Percentiles rank a stretch among this genome's conserved stretches.
phyloP scores from a whole-genome alignment of 345 rosid species.

The Gossypium rotundifolium region DNA sequence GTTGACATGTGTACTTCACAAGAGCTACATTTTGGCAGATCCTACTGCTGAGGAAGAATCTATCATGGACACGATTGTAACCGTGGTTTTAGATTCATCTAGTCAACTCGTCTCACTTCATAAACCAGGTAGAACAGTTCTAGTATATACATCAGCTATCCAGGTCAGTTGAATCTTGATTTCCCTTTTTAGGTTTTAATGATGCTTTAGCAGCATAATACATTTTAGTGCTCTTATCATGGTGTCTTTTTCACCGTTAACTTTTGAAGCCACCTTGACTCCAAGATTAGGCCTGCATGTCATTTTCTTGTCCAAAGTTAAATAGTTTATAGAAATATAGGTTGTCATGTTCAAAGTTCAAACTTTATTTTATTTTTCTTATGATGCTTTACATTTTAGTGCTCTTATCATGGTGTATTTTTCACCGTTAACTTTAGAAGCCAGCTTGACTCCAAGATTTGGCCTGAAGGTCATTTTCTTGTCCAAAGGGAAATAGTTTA shows the following conservation, averaged over 20 bases:
- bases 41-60: conserved; percentile 90
- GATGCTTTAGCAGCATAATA: background rate
- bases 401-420: background rate
- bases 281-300: background rate
- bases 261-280: background rate
- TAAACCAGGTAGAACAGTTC: conserved; percentile 80
- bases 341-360: background rate
- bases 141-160: conserved; percentile 51
- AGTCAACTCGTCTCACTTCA: conserved; percentile 65
- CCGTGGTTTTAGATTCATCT: conserved; percentile 63
- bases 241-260: background rate
- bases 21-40: conserved; percentile 73
- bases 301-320: background rate
- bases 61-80: conserved; percentile 68
- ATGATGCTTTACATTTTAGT: background rate
- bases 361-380: too few species aligned
- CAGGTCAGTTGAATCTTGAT: conserved; percentile 41
- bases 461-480: background rate
- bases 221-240: background rate
- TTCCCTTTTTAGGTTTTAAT: background rate
- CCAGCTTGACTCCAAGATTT: background rate
- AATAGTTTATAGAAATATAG: background rate
- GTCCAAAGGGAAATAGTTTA: background rate
- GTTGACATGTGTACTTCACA: conserved; percentile 70
- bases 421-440: background rate